Evolutionary conservation across 805 yeast genomes (phyloP).

Genomic region (Hanseniaspora singularis): DNA sequence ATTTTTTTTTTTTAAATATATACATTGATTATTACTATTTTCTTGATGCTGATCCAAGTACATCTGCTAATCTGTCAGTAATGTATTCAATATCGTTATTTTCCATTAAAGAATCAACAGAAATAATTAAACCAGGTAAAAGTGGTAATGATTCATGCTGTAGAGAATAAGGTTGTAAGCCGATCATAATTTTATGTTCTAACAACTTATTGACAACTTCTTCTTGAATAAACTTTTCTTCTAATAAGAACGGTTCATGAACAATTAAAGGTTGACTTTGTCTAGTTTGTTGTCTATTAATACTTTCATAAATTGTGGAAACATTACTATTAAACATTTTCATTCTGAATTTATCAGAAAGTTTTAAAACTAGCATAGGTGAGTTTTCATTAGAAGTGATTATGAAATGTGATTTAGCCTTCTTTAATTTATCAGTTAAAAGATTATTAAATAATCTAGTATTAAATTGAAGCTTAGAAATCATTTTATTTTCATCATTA

Average conservation of each 20-base stretch:
- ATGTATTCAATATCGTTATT: conserved; percentile 29
- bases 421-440: conserved; percentile 30
- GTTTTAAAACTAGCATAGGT: conserved; percentile 57
- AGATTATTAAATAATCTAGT: conserved; percentile 31
- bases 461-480: conserved; percentile 32
- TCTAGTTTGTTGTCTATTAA: conserved; percentile 25
- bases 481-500: conserved; percentile 24
- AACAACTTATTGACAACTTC: conserved; percentile 48
- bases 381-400: conserved; percentile 49
- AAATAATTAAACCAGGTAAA: conserved; percentile 47
- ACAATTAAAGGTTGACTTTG: conserved; percentile 26
- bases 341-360: conserved; percentile 34
- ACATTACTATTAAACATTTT: conserved; percentile 25
- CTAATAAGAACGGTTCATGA: conserved; percentile 33
- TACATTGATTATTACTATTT: neutral
- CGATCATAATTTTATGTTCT: conserved; percentile 45
- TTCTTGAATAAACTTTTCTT: conserved; percentile 50
- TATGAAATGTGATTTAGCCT: conserved; percentile 24
- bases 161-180: conserved; percentile 50
- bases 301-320: conserved; percentile 23
- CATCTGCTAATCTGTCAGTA: conserved; percentile 2
- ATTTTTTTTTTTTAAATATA: too few species aligned
- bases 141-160: conserved; percentile 66
- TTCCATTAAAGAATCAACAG: conserved; percentile 37
- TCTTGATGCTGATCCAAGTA: conserved; percentile 13